These are phyloP conservation scores for Penicillium griseofulvum DNA, from an alignment of 2,329 filamentous ascomycete species.

Conservation along the genomic window DNA sequence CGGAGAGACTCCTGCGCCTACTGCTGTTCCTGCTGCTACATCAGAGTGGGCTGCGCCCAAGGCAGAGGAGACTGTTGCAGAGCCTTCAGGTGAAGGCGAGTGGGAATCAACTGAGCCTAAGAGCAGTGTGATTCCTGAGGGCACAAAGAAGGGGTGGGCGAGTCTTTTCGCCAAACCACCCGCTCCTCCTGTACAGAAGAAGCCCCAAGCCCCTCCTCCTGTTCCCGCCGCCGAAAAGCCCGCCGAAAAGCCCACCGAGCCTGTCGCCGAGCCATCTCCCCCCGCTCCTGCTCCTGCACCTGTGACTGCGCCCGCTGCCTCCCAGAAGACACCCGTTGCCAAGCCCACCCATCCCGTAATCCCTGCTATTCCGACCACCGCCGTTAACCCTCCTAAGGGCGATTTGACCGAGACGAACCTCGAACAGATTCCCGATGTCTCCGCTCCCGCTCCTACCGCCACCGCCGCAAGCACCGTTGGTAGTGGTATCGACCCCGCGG, in stretches of 20 bases:
- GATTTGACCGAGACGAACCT: constrained; percentile 89
- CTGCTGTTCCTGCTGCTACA: constrained; percentile 9
- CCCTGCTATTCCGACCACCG: constrained; percentile 40
- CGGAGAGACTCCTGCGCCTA: constrained; percentile 21
- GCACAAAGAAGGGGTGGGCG: constrained; percentile 59
- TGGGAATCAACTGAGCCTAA: constrained; percentile 30
- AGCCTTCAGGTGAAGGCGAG: constrained; percentile 24
- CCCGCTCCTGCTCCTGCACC: constrained; percentile 47
- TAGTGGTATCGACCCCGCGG: constrained; percentile 76
- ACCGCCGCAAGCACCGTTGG: constrained; percentile 87
- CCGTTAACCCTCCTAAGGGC: constrained; percentile 69
- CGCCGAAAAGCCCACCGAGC: constrained; percentile 30
- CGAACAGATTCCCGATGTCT: constrained; percentile 81
- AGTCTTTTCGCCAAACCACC: constrained; percentile 69
- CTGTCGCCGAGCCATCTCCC: constrained; percentile 41
- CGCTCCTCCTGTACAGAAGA: constrained; percentile 50
- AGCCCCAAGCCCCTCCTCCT: constrained; percentile 44
- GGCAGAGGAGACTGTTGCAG: constrained; percentile 21
- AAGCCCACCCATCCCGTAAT: constrained; percentile 34
- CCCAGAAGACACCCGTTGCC: constrained; percentile 35
- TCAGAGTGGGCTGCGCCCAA: constrained; percentile 2
- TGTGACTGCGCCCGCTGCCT: constrained; percentile 34
- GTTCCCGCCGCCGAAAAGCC: constrained; percentile 27
- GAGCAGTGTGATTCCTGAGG: constrained; percentile 38
- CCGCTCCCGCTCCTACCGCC: constrained; percentile 71